Percentiles rank a stretch among this genome's conserved stretches.
Conservation (phyloP, 768 basidiomycete genomes). For the Mycena galericulata region DNA sequence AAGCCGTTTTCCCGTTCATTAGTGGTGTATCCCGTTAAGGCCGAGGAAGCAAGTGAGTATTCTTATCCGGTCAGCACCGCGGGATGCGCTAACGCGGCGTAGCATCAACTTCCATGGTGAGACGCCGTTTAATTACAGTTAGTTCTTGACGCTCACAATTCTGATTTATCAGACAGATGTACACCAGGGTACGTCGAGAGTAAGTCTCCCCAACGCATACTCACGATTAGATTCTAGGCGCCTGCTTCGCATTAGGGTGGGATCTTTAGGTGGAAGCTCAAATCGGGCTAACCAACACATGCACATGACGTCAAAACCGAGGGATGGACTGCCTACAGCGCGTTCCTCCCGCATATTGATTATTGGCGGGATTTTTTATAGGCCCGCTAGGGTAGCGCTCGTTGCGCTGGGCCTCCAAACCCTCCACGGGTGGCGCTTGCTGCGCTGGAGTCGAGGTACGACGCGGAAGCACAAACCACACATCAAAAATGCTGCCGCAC, state of each 20-base stretch:
- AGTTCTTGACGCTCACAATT: background rate
- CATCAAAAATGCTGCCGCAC: too few relatives aligned
- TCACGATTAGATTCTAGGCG: slow-evolving; percentile 53
- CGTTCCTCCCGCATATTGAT: slow-evolving; percentile 10
- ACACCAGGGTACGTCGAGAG: slow-evolving; percentile 62
- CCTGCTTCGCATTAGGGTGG: slow-evolving; percentile 79
- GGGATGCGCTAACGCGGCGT: slow-evolving; percentile 6
- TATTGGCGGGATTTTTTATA: background rate
- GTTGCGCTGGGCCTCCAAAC: too few relatives aligned
- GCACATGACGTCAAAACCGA: slow-evolving; percentile 79
- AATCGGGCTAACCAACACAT: slow-evolving; percentile 34
- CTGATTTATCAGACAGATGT: slow-evolving; percentile 58
- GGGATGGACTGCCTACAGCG: slow-evolving; percentile 76
- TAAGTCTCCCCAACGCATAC: background rate
- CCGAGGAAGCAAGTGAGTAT: slow-evolving; percentile 65
- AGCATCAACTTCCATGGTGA: slow-evolving; percentile 80
- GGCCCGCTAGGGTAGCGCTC: slow-evolving; percentile 58
- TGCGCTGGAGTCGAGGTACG: too few relatives aligned
- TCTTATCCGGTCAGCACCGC: background rate
- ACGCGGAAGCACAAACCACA: too few relatives aligned
- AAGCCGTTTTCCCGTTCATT: background rate
- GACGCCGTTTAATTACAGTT: background rate
- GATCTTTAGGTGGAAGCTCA: slow-evolving; percentile 23
- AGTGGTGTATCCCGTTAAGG: slow-evolving; percentile 44
- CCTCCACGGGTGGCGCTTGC: too few relatives aligned